Evolutionary conservation across 805 yeast genomes (phyloP), one percentile per base, ranked within the genome.

Genomic region (Scheffersomyces lignosus): DNA sequence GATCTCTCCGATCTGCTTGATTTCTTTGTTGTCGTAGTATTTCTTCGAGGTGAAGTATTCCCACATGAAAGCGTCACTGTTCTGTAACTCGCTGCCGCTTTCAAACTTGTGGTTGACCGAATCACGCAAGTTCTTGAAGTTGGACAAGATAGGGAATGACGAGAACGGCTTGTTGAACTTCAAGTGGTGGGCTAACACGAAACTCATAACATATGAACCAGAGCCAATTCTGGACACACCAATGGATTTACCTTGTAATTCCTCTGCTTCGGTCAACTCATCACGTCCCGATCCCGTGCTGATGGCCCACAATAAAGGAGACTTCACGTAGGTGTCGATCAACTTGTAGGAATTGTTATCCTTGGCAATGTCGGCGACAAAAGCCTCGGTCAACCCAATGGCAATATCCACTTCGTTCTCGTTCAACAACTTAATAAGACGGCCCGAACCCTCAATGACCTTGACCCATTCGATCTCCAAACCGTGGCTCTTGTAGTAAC

Each of bases 21-120:
- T 81, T 51, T 88, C 96, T 15, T 78, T 75, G 37, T 65, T 73
- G 52, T 87, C 96, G 58, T 85, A 87, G 65, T 86, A 89, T 56
- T 78, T 79, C 56, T 89, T 89, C 23, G 90, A 80, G 1, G 97
- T 89, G 68, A 89, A 89, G 61, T 85, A 76, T 54, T 89, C 97
- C 97, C 97, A 89, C 96, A 90, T 85, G 61, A 89, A 89, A 2
- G 91, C 95, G 54, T 89, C 96, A 24, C 82, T 71, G 15, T 70
- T 56, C 20, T 58, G 60, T 15, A 73, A 69, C 3, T 57, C 66
- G n/a, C 25, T 15, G 5, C 54, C 63, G 9, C 60, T 70, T 5
- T 27, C 41, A 26, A 50, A 52, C 41, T 61, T 64, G 47, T 65
- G 62, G 61, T 87, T 87, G 26, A 89, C 97, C 2, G 89, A 80